Evolutionary conservation across 345 rosid genomes (phyloP).

Genomic region (Populus euphratica): DNA sequence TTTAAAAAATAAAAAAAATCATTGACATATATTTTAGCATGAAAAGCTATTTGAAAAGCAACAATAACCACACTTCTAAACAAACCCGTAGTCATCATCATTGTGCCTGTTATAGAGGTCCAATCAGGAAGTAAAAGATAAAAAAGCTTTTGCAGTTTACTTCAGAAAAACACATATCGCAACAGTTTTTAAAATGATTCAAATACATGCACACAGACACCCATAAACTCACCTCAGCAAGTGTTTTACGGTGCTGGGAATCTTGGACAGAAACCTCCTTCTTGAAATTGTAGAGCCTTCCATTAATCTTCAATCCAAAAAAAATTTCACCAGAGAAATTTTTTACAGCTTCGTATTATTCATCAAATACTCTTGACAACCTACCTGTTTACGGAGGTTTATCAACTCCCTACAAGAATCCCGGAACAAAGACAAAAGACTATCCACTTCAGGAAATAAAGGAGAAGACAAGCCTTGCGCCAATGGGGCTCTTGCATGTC

Average conservation of each 20-base stretch:
- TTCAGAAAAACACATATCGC: neutral
- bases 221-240: conserved; percentile 66
- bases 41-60: no score
- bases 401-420: conserved; percentile 87
- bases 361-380: neutral
- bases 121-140: neutral
- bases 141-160: neutral
- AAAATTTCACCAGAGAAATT: conserved; percentile 13
- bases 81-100: no score
- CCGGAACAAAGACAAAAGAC: conserved; percentile 75
- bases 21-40: no score
- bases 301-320: conserved; percentile 68
- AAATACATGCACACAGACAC: neutral
- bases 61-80: no score
- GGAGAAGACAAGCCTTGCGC: conserved; percentile 58
- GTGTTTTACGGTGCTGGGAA: conserved; percentile 87
- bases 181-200: neutral
- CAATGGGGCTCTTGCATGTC: conserved; percentile 50
- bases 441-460: conserved; percentile 90
- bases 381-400: conserved; percentile 85
- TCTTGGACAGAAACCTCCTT: conserved; percentile 91
- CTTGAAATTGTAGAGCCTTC: conserved; percentile 77
- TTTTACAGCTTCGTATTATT: neutral
- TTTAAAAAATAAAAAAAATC: no score
- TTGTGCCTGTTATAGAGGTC: neutral